Evolutionary conservation across 768 basidiomycete species (phyloP).

Genomic region (Naematelia aurantialba): DNA sequence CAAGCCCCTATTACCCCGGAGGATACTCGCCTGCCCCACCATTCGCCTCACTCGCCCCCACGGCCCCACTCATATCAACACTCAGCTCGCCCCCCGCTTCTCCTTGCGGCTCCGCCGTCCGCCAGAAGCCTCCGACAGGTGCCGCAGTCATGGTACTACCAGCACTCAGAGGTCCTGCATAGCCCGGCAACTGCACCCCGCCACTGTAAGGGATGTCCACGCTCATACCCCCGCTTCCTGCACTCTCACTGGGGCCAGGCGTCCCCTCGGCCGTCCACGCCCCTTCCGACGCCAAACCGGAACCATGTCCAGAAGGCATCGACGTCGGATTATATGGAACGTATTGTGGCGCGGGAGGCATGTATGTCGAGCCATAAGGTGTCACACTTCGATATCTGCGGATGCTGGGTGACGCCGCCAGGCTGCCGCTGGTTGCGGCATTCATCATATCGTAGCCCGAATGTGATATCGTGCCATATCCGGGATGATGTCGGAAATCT

Average conservation of each 20-base stretch:
- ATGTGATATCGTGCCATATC: neutral
- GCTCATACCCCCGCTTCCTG: neutral
- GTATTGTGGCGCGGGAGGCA: neutral
- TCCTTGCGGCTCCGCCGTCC: neutral
- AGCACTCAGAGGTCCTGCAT: neutral
- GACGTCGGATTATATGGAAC: neutral
- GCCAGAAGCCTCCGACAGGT: neutral
- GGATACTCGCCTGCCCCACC: neutral
- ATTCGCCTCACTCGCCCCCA: neutral
- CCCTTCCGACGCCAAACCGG: neutral
- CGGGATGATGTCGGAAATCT: neutral
- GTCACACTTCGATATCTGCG: slow-evolving; percentile 17
- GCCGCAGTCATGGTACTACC: neutral
- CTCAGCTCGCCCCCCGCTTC: neutral
- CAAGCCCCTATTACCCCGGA: no score
- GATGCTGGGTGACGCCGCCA: slow-evolving; percentile 1
- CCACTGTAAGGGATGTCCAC: neutral
- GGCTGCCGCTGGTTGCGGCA: neutral
- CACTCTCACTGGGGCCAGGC: neutral
- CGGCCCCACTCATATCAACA: neutral
- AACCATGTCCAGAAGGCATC: neutral
- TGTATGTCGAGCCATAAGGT: slow-evolving; percentile 10
- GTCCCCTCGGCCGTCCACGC: neutral
- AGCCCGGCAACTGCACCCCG: neutral
- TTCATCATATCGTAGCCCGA: neutral